phyloP scores from a whole-genome alignment of 306 rosid species.

The Gastrolobium bilobum region DNA sequence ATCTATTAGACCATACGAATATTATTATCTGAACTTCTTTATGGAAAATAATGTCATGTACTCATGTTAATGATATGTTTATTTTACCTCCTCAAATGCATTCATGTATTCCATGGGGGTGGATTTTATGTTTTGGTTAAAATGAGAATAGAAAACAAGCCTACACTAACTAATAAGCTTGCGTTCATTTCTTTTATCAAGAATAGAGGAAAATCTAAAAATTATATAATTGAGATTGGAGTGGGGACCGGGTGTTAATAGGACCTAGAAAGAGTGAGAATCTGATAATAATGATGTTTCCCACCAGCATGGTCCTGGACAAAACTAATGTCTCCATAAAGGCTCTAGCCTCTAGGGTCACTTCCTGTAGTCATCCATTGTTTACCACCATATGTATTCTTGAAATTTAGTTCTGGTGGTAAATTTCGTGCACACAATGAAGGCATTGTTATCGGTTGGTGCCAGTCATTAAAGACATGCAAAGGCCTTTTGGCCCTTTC shows the following conservation, averaged over 20 bases:
- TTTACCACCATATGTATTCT: slow-evolving; percentile 45
- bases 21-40: neutral
- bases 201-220: neutral
- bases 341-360: slow-evolving; percentile 42
- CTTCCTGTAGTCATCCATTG: slow-evolving; percentile 41
- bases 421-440: slow-evolving; percentile 17
- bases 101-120: neutral
- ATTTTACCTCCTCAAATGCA: neutral
- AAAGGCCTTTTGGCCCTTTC: no score
- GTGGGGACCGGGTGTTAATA: slow-evolving; percentile 41
- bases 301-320: slow-evolving; percentile 54
- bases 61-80: neutral
- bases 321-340: slow-evolving; percentile 52
- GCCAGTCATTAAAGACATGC: neutral
- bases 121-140: neutral
- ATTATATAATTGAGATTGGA: neutral
- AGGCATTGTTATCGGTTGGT: neutral
- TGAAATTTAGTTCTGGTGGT: slow-evolving; percentile 32
- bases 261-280: slow-evolving; percentile 43
- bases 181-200: neutral
- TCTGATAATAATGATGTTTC: slow-evolving; percentile 52
- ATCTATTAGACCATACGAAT: neutral
- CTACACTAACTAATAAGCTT: neutral
- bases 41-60: neutral
- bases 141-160: neutral